phyloP scores from a whole-genome alignment of 768 basidiomycete species.

The Russula olivacea region DNA sequence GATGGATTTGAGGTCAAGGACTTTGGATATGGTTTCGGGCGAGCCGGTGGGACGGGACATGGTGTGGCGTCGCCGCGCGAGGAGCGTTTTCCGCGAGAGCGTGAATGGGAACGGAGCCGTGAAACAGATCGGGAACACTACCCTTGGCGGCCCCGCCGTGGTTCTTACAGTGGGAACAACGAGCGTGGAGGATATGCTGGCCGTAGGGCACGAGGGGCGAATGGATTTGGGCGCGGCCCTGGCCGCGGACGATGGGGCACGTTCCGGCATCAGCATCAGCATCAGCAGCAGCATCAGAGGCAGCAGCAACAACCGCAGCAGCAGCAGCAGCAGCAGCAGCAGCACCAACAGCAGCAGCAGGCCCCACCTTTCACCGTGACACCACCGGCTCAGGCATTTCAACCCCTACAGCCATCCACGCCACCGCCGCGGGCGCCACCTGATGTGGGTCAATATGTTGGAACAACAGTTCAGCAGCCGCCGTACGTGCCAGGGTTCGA shows the following conservation, averaged over 20 bases:
- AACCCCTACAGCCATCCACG: conserved; percentile 26
- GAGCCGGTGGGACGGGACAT: conserved; percentile 36
- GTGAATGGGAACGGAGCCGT: conserved; percentile 31
- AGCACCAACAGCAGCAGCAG: conserved; percentile 5
- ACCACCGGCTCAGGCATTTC: conserved; percentile 19
- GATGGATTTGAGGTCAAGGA: conserved; percentile 52
- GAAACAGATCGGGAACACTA: conserved; percentile 25
- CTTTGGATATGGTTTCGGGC: conserved; percentile 61
- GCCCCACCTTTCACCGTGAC: conserved; percentile 21
- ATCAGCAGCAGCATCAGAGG: not conserved
- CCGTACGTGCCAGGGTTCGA: conserved; percentile 29
- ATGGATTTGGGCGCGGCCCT: conserved; percentile 31
- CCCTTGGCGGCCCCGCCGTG: conserved; percentile 32
- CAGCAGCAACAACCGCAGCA: not conserved
- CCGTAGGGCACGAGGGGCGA: conserved; percentile 24
- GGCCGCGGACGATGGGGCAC: conserved; percentile 19
- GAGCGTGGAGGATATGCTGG: conserved; percentile 22
- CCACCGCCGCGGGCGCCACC: conserved; percentile 8
- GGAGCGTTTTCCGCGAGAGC: conserved; percentile 28
- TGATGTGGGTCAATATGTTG: conserved; percentile 26
- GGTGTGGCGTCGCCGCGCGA: conserved; percentile 31
- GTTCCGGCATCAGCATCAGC: conserved; percentile 5
- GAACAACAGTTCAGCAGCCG: conserved; percentile 12
- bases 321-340: not conserved
- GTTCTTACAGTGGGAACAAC: conserved; percentile 28